Conservation (phyloP, 2,329 filamentous ascomycete genomes). For the Neopestalotiopsis sp. region DNA sequence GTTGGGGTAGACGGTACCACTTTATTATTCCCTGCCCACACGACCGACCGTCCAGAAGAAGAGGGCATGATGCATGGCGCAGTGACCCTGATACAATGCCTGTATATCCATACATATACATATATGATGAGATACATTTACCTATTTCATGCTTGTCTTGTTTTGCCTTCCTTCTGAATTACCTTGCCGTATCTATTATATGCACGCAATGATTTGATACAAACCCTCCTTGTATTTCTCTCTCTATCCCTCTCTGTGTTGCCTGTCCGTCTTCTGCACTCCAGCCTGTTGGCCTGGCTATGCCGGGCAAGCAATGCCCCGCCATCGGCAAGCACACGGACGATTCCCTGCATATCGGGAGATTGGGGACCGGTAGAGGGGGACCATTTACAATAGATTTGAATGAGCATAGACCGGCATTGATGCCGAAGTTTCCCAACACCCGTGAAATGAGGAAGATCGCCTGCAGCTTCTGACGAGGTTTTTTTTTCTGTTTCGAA, state of each 20-base stretch:
- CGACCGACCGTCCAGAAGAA: neutral
- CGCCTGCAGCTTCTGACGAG: neutral
- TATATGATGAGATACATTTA: too few relatives aligned
- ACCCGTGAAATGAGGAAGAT: neutral
- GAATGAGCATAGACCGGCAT: conserved; percentile 29
- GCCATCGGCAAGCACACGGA: conserved; percentile 24
- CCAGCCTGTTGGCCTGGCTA: neutral
- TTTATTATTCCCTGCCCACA: conserved; percentile 3
- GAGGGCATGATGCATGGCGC: neutral
- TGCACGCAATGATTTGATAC: neutral
- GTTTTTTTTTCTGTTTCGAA: neutral
- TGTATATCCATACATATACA: neutral
- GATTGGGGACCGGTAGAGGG: conserved; percentile 31
- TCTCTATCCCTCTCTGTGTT: neutral
- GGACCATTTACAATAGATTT: conserved; percentile 29
- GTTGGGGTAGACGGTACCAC: conserved; percentile 34
- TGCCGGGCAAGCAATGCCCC: neutral
- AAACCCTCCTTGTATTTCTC: too few relatives aligned
- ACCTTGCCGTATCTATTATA: conserved; percentile 6
- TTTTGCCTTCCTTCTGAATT: too few relatives aligned
- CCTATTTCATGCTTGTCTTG: too few relatives aligned
- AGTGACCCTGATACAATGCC: neutral
- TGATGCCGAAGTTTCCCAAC: conserved; percentile 18
- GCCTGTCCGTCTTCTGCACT: neutral
- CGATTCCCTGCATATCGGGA: conserved; percentile 35